Evolutionary conservation across 805 yeast species (phyloP).

Genomic region (Saturnispora sekii): DNA sequence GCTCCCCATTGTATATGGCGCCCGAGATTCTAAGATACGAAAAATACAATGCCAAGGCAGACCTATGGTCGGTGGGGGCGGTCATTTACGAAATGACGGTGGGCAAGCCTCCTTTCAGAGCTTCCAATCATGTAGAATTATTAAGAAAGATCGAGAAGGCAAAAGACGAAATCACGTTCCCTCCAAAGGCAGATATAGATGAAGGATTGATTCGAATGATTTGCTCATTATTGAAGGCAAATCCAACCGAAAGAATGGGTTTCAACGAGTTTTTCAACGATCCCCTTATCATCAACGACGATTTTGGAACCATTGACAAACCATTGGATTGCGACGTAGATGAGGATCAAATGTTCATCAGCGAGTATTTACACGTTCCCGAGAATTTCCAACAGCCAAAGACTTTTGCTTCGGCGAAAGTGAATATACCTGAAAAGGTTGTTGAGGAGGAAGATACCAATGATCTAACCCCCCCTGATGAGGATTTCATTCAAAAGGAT

Average conservation of each 20-base stretch:
- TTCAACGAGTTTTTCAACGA: constrained; percentile 81
- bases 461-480: constrained; percentile 4
- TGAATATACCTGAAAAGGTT: constrained; percentile 9
- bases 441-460: constrained; percentile 5
- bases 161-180: constrained; percentile 71
- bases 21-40: constrained; percentile 93
- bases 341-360: constrained; percentile 73
- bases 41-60: constrained; percentile 95
- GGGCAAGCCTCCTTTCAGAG: constrained; percentile 95
- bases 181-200: constrained; percentile 54
- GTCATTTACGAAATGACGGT: constrained; percentile 91
- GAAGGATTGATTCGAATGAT: constrained; percentile 61
- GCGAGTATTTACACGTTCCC: constrained; percentile 48
- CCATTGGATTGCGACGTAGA: constrained; percentile 59
- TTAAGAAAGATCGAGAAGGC: constrained; percentile 76
- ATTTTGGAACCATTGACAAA: constrained; percentile 38
- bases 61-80: constrained; percentile 97
- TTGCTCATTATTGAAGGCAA: constrained; percentile 65
- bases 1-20: constrained; percentile 97
- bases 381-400: not conserved
- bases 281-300: constrained; percentile 46
- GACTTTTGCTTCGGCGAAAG: not conserved
- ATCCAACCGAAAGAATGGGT: constrained; percentile 81
- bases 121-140: constrained; percentile 85
- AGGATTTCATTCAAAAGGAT: not conserved